Conservation (phyloP, 352 stramenopile genomes). For the Nothophytophthora sp. region DNA sequence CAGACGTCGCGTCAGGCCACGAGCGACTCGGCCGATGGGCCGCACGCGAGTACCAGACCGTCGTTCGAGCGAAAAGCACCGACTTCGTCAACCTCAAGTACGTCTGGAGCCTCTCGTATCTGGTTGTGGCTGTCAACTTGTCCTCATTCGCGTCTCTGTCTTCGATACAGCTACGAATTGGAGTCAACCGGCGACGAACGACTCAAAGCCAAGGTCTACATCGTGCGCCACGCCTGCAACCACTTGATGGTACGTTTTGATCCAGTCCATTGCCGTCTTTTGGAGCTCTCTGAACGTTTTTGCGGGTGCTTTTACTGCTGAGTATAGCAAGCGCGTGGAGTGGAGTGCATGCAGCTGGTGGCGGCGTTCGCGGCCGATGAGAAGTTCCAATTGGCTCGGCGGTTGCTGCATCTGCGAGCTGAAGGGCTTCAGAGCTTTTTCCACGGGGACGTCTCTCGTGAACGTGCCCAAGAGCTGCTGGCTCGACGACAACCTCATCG, state of each 20-base stretch:
- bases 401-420: constrained; percentile 50
- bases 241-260: constrained; percentile 63
- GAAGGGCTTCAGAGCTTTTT: constrained; percentile 78
- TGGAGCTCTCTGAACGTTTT: not conserved
- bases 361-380: constrained; percentile 59
- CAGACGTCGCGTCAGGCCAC: constrained; percentile 55
- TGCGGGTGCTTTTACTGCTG: not conserved
- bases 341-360: constrained; percentile 57
- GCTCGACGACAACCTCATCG: constrained; percentile 23
- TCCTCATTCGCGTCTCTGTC: no score
- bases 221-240: constrained; percentile 73
- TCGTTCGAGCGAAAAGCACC: constrained; percentile 44
- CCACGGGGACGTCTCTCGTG: constrained; percentile 71
- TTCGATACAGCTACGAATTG: constrained; percentile 49
- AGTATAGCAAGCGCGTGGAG: constrained; percentile 58
- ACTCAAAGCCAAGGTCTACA: constrained; percentile 57
- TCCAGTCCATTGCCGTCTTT: not conserved
- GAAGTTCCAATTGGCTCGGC: constrained; percentile 65
- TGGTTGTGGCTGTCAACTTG: constrained; percentile 1
- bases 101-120: not conserved
- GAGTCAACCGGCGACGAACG: constrained; percentile 34
- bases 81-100: constrained; percentile 78
- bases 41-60: constrained; percentile 51
- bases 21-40: constrained; percentile 63
- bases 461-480: constrained; percentile 50